These are phyloP conservation scores for Podospora sp. DNA, from an alignment of 495 filamentous ascomycete species.

Conservation along the genomic window DNA sequence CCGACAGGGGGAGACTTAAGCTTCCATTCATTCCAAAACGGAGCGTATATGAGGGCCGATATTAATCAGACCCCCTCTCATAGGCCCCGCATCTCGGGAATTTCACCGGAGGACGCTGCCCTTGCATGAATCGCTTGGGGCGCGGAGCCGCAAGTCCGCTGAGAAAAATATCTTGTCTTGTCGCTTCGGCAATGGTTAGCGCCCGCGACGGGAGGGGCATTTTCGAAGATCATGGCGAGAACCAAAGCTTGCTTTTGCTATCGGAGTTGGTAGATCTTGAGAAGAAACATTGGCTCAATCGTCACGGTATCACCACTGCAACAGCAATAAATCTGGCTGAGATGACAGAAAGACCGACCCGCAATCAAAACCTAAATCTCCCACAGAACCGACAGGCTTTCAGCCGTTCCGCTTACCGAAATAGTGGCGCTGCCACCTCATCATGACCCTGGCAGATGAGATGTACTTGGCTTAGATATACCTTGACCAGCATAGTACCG, in stretches of 20 bases:
- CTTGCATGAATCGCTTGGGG: conserved; percentile 11
- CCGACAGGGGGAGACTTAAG: not conserved
- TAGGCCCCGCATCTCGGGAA: conserved; percentile 10
- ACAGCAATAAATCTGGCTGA: not conserved
- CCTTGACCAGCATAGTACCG: no score
- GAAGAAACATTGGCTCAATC: no score
- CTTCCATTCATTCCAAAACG: conserved; percentile 10
- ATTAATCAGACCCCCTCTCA: conserved; percentile 4
- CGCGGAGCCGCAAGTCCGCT: conserved; percentile 16
- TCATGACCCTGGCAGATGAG: not conserved
- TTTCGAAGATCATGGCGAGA: no score
- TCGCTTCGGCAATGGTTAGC: not conserved
- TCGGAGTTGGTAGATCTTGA: no score
- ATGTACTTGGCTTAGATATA: no score
- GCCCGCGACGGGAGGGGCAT: no score
- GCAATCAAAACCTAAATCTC: not conserved
- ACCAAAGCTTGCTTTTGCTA: no score
- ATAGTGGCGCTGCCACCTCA: conserved; percentile 13
- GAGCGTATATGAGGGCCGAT: conserved; percentile 10
- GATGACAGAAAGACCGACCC: not conserved
- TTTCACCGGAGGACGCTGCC: not conserved
- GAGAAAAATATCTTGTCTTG: not conserved
- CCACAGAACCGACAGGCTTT: conserved; percentile 12
- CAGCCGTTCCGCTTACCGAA: conserved; percentile 28
- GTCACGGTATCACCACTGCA: no score